Conservation (phyloP, 2,329 filamentous ascomycete species). For the Epichloe hybrida region DNA sequence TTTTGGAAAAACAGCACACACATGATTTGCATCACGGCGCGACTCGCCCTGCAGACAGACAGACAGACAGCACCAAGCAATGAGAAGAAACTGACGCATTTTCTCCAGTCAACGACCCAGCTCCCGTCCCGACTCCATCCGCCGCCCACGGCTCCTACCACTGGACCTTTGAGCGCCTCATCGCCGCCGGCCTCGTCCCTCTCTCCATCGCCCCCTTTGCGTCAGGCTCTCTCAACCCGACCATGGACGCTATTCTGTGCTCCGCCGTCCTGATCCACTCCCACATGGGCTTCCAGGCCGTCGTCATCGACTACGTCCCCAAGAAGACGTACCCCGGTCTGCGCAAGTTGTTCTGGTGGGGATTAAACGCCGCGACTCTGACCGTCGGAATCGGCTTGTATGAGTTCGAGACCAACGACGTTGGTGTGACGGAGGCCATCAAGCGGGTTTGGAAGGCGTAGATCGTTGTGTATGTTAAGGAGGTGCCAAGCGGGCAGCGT, state of each 20-base stretch:
- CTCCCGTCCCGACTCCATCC: slow-evolving; percentile 54
- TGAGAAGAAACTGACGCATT: slow-evolving; percentile 2
- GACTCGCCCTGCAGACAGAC: not conserved
- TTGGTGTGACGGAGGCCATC: slow-evolving; percentile 80
- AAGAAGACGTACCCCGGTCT: slow-evolving; percentile 51
- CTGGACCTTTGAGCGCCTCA: slow-evolving; percentile 87
- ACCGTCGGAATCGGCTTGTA: slow-evolving; percentile 81
- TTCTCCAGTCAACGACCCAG: slow-evolving; percentile 68
- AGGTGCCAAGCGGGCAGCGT: not conserved
- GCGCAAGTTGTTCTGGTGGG: slow-evolving; percentile 59
- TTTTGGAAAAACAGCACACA: too few relatives aligned
- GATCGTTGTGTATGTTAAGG: slow-evolving; percentile 2
- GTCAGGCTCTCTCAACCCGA: slow-evolving; percentile 78
- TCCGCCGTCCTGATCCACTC: slow-evolving; percentile 78
- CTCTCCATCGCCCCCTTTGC: slow-evolving; percentile 86
- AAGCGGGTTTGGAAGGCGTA: slow-evolving; percentile 82
- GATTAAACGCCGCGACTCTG: slow-evolving; percentile 64
- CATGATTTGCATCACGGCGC: not conserved
- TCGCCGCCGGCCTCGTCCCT: slow-evolving; percentile 72
- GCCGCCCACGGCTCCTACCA: slow-evolving; percentile 90
- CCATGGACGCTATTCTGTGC: slow-evolving; percentile 75
- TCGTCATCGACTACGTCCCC: slow-evolving; percentile 88
- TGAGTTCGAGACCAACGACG: slow-evolving; percentile 98
- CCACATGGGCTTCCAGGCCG: slow-evolving; percentile 86
- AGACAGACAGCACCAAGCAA: not conserved